Evolutionary conservation across 495 filamentous ascomycete species (phyloP), one percentile per base, ranked within the genome.

Genomic region (Penicillium coprophilum): DNA sequence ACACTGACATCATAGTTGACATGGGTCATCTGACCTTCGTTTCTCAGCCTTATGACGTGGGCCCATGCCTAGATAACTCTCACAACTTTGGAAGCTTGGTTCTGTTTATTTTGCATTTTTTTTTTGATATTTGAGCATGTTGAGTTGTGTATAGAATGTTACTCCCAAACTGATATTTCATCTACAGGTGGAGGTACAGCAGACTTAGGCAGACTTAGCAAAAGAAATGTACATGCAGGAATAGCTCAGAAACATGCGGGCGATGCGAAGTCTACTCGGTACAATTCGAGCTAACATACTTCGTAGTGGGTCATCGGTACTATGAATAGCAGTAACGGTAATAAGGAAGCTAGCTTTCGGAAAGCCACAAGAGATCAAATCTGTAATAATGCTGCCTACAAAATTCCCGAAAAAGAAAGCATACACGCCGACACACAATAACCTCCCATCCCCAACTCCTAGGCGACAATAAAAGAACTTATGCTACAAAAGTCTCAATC

Each of bases 21-120:
- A 28, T 13, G 31, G 39, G 34, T 49, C 53, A 56, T 41, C 38
- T 56, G 53, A 50, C 55, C 17, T 2, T 43, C 19, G 30, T 17
- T 34, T 24, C 10, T 64, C 62, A 68, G 65, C 65, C 62, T 49
- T 68, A 68, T 68, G 65, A 68, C 65, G 65, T 63, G 55, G 57
- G 56, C 48, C 27, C 27, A n/a, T n/a, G n/a, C n/a, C n/a, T n/a
- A n/a, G n/a, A n/a, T n/a, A n/a, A n/a, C n/a, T n/a, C n/a, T n/a
- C n/a, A n/a, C n/a, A 4, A 27, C 24, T 27, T 27, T 4, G 7
- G 4, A 27, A 27, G 24, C 19, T 41, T 21, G 17, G 11, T 17
- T 45, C 13, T 27, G 21, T 44, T 15, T 44, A 44, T 4, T 34
- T 34, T 34, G n/a, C 6, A 0, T 1, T 6, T 12, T 38, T n/a